Evolutionary conservation across 2,329 filamentous ascomycete genomes (phyloP), one percentile per base, ranked within the genome.

Genomic region (Aspergillus ochraceus): DNA sequence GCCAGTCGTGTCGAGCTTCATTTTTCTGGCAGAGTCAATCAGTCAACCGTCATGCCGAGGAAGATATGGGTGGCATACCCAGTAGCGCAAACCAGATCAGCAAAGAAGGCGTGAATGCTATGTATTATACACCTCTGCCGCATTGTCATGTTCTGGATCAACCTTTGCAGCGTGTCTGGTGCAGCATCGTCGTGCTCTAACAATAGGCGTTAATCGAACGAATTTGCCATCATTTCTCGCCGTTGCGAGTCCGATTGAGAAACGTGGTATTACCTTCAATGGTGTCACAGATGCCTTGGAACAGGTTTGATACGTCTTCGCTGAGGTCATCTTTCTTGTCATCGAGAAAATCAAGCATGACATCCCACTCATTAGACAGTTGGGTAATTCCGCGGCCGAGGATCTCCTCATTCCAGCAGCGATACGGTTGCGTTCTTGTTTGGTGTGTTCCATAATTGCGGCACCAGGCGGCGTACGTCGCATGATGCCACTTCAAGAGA

Each of bases 401-500:
- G 24, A 66, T 39, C 22, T 65, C 63, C 6, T 61, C 39, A 24
- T 66, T 66, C 64, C 64, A 66, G 49, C 55, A 65, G 20, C 58
- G 59, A 36, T 39, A 17, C 0, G 11, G 22, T 3, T 5, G 20
- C 5, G 12, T 12, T 1, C 4, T 2, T 14, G 60, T 54, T 11
- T 20, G 2, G 46, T 66, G 36, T 11, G 58, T 57, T 45, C 64
- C 64, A 39, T 60, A 59, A 6, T 65, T 57, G 32, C 61, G 59
- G 52, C 64, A 66, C 26, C 57, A 66, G 4, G 63, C 63, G n/a
- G 53, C 32, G 24, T 66, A 66, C n/a, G 57, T 60, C 14, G 11
- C 2, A 29, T 58, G 49, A 26, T 62, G 22, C 61, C 57, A 58
- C 63, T 66, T 32, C 5, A 32, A 42, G 6, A 39, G 42, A 49